Conservation (phyloP, 257 asterid genomes). For the Solanum paucissectum region DNA sequence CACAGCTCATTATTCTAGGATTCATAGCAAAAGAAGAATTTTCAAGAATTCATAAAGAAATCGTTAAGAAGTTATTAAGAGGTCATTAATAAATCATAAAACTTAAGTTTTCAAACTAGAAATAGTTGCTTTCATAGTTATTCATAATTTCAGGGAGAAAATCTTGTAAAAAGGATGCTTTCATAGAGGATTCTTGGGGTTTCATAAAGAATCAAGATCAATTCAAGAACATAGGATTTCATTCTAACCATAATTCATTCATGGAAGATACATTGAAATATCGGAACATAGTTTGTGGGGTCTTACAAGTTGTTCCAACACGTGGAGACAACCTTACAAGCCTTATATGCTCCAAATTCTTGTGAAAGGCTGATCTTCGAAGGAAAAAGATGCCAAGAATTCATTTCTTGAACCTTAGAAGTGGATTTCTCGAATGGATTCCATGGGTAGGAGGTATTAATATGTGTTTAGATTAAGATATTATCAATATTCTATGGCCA, state of each 20-base stretch:
- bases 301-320: neutral
- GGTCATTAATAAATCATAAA: too few species aligned
- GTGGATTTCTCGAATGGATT: neutral
- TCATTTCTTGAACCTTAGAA: neutral
- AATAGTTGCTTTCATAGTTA: neutral
- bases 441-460: neutral
- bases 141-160: neutral
- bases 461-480: neutral
- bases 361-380: neutral
- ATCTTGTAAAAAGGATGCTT: neutral
- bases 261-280: neutral
- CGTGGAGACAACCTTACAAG: neutral
- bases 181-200: neutral
- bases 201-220: neutral
- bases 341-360: neutral
- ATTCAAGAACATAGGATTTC: neutral
- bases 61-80: neutral
- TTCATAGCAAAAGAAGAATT: neutral
- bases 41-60: neutral
- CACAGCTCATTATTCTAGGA: neutral
- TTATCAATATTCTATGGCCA: too few species aligned
- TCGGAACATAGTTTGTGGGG: neutral
- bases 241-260: neutral
- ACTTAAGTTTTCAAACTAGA: neutral
- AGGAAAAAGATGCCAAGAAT: neutral